Evolutionary conservation across 257 asterid genomes (phyloP), one percentile per base, ranked within the genome.

Genomic region (Plantago elongata): DNA sequence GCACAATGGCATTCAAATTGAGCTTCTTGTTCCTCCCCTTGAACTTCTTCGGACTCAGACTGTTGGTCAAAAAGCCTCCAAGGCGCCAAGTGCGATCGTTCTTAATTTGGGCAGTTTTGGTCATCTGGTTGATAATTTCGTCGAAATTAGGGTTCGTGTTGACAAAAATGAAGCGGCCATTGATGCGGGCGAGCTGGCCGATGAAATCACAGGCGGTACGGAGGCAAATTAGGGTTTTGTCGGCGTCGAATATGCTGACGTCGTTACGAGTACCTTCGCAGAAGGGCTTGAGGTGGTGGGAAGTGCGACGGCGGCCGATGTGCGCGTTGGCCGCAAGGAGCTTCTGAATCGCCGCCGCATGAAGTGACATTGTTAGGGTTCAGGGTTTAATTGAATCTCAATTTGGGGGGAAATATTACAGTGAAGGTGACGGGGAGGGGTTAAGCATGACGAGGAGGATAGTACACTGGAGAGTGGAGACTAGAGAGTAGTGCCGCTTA

Each of bases 171-270:
- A 92, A 74, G 7, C 96, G 87, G 9, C 83, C 95, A 30, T 77
- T 71, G 51, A 74, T 57, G 38, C 89, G 87, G 42, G 90, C 85
- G 13, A 92, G 89, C 55, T 76, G 84, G 55, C 94, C 86, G 51
- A 89, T 84, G 87, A 92, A 92, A 54, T 77, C 72, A 81, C 96
- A 86, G 78, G 97, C 97, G 61, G 69, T 83, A 37, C 99, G 95
- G 64, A 92, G 84, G 80, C 96, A 89, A 40, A 92, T 87, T 9
- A 92, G 72, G 61, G 94, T 89, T 73, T 92, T 92, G 71, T 92
- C 97, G 54, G 95, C 75, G 54, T 92, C 99, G 34, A 89, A 68
- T 42, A 92, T 68, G 60, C 87, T 76, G 74, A 84, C 65, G 64
- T 81, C 79, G 69, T 92, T 89, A 11, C 99, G 85, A 15, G 88